Conservation (phyloP, 2,329 filamentous ascomycete genomes). For the Neobulgaria alba region DNA sequence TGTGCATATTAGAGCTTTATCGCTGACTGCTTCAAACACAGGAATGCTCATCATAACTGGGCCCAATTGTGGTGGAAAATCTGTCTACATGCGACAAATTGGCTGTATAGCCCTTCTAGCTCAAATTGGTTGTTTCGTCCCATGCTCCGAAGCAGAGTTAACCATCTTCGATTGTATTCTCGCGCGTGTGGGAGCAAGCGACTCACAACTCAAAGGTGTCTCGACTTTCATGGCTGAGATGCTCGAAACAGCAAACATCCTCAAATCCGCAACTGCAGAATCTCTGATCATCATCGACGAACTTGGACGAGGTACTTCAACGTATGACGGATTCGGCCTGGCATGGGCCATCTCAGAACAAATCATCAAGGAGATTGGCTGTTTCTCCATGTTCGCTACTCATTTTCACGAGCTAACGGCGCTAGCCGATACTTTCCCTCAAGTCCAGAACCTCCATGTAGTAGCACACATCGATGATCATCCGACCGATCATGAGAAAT, state of each 20-base stretch:
- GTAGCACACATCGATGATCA: conserved; percentile 74
- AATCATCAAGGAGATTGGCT: conserved; percentile 90
- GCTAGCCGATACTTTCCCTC: conserved; percentile 73
- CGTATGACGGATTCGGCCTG: conserved; percentile 97
- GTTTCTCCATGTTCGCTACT: conserved; percentile 90
- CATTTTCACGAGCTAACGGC: conserved; percentile 98
- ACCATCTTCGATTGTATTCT: conserved; percentile 97
- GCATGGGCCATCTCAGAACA: conserved; percentile 99
- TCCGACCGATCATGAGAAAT: conserved; percentile 17
- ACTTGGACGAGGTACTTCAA: conserved; percentile 90
- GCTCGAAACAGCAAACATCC: conserved; percentile 96
- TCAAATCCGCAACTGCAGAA: conserved; percentile 91
- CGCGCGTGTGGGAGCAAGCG: conserved; percentile 88
- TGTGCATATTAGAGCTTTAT: not conserved
- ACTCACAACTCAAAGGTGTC: conserved; percentile 94
- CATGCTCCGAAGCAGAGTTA: conserved; percentile 80
- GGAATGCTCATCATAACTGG: conserved; percentile 64
- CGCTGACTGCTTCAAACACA: not conserved
- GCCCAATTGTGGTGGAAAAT: conserved; percentile 98
- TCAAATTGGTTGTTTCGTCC: conserved; percentile 93
- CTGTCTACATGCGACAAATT: conserved; percentile 95
- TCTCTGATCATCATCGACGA: conserved; percentile 98
- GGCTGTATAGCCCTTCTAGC: conserved; percentile 97
- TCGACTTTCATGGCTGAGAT: conserved; percentile 99
- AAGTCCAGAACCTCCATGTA: conserved; percentile 90